A percentile compares a stretch with the other conserved stretches of the same genome.
phyloP scores from a whole-genome alignment of 1,139 yeast species.

The Pichia sp. region DNA sequence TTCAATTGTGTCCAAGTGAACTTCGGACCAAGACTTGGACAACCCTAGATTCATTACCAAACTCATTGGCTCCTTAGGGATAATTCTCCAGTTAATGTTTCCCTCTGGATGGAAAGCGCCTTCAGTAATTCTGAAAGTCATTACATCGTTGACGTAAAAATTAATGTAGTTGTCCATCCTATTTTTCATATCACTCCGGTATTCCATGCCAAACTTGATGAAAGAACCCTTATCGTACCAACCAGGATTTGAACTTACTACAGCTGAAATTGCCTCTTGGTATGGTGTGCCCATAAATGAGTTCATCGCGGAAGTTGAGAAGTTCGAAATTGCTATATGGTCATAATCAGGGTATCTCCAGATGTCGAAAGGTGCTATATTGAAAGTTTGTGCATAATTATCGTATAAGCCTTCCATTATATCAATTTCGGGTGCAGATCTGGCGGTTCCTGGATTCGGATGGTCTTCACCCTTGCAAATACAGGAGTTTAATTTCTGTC shows the following conservation, averaged over 20 bases:
- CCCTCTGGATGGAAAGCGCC: conserved; percentile 54
- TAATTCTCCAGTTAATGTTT: conserved; percentile 53
- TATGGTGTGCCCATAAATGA: conserved; percentile 56
- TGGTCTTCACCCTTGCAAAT: conserved; percentile 55
- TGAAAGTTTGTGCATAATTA: conserved; percentile 50
- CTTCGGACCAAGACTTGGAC: conserved; percentile 59
- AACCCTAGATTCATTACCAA: conserved; percentile 54
- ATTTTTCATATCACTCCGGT: conserved; percentile 50
- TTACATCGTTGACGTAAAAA: conserved; percentile 48
- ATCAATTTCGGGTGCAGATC: conserved; percentile 68
- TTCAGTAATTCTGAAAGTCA: conserved; percentile 47
- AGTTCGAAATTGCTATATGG: conserved; percentile 46
- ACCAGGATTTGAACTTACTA: conserved; percentile 46
- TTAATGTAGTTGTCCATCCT: conserved; percentile 75
- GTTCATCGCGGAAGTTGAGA: conserved; percentile 45
- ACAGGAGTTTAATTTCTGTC: conserved; percentile 51
- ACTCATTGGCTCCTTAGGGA: conserved; percentile 62
- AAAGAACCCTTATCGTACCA: conserved; percentile 50
- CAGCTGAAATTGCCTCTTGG: conserved; percentile 56
- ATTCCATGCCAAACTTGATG: conserved; percentile 78
- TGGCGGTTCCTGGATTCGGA: conserved; percentile 54
- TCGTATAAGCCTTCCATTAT: conserved; percentile 54
- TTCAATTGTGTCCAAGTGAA: conserved; percentile 50
- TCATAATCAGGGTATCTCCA: conserved; percentile 61
- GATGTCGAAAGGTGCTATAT: conserved; percentile 57